A percentile compares a stretch with the other conserved stretches of the same genome.
Evolutionary conservation across 129 eudicot species (phyloP).

Genomic region (Tanacetum coccineum): DNA sequence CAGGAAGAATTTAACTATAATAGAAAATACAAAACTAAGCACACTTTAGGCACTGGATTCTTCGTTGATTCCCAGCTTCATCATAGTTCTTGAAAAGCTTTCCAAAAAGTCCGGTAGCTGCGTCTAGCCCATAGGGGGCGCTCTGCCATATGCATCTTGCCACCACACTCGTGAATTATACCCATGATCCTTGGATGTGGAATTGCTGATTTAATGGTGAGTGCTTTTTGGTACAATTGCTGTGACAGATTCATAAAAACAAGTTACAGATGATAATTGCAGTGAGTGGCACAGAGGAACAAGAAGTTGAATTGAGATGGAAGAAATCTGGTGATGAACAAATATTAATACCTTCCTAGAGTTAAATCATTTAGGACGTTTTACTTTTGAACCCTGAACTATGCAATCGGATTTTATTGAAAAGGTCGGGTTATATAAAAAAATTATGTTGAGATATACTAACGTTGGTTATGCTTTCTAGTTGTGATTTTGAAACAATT

Average conservation of each 20-base stretch:
- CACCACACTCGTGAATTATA: constrained; percentile 97
- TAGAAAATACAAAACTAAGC: constrained; percentile 13
- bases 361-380: not conserved
- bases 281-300: not conserved
- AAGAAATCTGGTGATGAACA: constrained; percentile 4
- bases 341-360: not conserved
- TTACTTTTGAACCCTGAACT: too few species aligned
- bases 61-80: constrained; percentile 96
- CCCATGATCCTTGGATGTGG: constrained; percentile 99
- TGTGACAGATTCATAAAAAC: constrained; percentile 26
- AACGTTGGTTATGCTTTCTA: too few species aligned
- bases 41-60: constrained; percentile 97
- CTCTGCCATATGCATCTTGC: constrained; percentile 99
- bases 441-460: not conserved
- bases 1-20: not conserved
- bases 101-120: constrained; percentile 99
- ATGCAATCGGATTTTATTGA: too few species aligned
- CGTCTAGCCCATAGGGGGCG: constrained; percentile 99
- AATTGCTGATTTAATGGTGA: constrained; percentile 90
- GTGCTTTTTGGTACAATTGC: constrained; percentile 94
- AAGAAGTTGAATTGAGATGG: not conserved
- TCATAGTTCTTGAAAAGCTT: constrained; percentile 97
- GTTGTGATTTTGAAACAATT: too few species aligned
- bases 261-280: constrained; percentile 2
- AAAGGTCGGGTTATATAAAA: too few species aligned